These are phyloP conservation scores for Cudoniella acicularis DNA, from an alignment of 495 filamentous ascomycete species.

Conservation along the genomic window DNA sequence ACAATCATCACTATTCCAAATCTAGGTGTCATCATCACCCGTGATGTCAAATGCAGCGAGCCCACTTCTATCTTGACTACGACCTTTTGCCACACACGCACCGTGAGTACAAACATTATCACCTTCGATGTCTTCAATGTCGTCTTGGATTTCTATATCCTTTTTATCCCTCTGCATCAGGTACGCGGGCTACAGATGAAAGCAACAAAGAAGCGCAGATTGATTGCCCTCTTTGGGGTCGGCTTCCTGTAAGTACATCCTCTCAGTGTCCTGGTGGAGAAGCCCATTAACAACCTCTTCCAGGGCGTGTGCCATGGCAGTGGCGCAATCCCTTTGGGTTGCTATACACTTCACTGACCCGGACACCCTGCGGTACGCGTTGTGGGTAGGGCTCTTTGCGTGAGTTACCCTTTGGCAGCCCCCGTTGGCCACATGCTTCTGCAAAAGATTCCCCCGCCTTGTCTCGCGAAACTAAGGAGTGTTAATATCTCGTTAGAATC, in stretches of 20 bases:
- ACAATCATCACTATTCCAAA: neutral
- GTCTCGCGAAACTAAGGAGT: too few species aligned
- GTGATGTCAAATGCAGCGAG: neutral
- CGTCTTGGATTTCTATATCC: neutral
- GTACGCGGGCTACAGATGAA: neutral
- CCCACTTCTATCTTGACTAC: neutral
- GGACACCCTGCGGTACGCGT: neutral
- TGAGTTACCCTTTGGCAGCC: neutral
- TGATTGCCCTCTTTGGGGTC: neutral
- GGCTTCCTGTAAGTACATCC: neutral
- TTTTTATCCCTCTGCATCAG: neutral
- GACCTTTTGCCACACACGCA: neutral
- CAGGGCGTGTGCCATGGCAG: neutral
- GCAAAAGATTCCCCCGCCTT: too few species aligned
- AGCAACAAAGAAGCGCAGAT: neutral
- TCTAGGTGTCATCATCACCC: neutral
- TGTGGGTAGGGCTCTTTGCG: neutral
- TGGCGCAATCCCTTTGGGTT: neutral
- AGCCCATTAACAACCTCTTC: neutral
- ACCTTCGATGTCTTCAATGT: neutral
- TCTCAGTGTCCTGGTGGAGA: neutral
- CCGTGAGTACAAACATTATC: neutral
- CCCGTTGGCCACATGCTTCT: too few species aligned
- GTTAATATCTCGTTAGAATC: neutral
- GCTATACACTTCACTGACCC: neutral